Conservation (phyloP, 2,329 filamentous ascomycete genomes). For the Claviceps citrina region DNA sequence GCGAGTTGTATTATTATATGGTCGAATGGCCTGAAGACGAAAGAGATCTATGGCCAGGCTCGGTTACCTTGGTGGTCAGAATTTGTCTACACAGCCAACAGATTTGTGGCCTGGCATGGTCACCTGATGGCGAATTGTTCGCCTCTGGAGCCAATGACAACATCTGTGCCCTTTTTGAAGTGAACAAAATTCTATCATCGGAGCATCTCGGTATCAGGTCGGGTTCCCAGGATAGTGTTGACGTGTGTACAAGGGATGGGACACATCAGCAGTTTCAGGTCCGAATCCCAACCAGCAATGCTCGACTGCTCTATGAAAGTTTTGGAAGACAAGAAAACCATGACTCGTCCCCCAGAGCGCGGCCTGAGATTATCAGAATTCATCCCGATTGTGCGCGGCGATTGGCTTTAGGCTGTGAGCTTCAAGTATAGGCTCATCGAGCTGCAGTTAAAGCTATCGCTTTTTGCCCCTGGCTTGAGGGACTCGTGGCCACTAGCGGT, state of each 20-base stretch:
- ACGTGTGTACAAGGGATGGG: conserved; percentile 4
- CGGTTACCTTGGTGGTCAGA: conserved; percentile 60
- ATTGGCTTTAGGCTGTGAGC: conserved; percentile 41
- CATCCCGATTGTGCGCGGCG: conserved; percentile 25
- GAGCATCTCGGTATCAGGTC: conserved; percentile 3
- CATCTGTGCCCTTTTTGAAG: conserved; percentile 65
- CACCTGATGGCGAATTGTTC: conserved; percentile 57
- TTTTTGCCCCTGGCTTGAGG: conserved; percentile 87
- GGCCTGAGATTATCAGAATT: neutral
- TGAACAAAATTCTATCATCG: conserved; percentile 35
- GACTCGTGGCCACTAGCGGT: conserved; percentile 76
- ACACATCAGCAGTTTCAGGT: conserved; percentile 8
- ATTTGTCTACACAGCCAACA: conserved; percentile 74
- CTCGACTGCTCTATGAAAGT: neutral
- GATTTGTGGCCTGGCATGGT: conserved; percentile 88
- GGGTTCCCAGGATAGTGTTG: neutral
- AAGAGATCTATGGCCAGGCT: conserved; percentile 56
- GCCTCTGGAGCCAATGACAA: conserved; percentile 92
- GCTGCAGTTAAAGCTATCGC: conserved; percentile 94
- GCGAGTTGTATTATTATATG: conserved; percentile 74
- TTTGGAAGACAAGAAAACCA: neutral
- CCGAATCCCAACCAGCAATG: neutral
- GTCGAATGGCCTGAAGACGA: conserved; percentile 70
- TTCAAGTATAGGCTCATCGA: conserved; percentile 60
- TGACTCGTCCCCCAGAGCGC: neutral